phyloP scores from a whole-genome alignment of 306 rosid species.

The Vicia villosa region DNA sequence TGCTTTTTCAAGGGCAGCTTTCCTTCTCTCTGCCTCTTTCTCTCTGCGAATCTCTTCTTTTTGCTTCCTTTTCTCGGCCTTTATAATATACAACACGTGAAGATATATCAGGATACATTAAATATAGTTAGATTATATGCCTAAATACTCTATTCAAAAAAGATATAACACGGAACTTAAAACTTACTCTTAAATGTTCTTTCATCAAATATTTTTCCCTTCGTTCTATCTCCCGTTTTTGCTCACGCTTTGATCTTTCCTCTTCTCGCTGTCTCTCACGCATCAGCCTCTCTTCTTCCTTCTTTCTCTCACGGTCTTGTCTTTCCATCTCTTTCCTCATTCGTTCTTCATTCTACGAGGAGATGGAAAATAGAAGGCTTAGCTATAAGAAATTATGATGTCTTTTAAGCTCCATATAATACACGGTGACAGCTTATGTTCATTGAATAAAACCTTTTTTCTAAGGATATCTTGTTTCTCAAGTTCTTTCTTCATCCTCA shows the following conservation, averaged over 20 bases:
- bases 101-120: conserved; percentile 28
- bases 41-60: conserved; percentile 93
- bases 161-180: conserved; percentile 3
- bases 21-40: conserved; percentile 87
- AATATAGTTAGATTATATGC: conserved; percentile 21
- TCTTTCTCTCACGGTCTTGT: conserved; percentile 89
- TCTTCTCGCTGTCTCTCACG: conserved; percentile 91
- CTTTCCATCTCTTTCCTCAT: conserved; percentile 86
- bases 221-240: conserved; percentile 83
- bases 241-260: conserved; percentile 88
- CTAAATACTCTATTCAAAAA: conserved; percentile 26
- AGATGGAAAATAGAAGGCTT: conserved; percentile 30
- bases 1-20: conserved; percentile 96
- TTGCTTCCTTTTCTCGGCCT: conserved; percentile 90
- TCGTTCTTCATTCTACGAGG: conserved; percentile 75
- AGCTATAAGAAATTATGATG: conserved; percentile 20
- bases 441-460: conserved; percentile 67
- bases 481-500: conserved; percentile 82
- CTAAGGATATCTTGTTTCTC: conserved; percentile 92
- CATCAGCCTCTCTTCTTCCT: conserved; percentile 94
- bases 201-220: conserved; percentile 86
- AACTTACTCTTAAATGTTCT: conserved; percentile 77
- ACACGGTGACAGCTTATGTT: conserved; percentile 7
- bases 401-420: conserved; percentile 4
- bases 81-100: conserved; percentile 35